Evolutionary conservation across 1,139 yeast genomes (phyloP), one percentile per base, ranked within the genome.

Genomic region (Candida pseudocylindracea): DNA sequence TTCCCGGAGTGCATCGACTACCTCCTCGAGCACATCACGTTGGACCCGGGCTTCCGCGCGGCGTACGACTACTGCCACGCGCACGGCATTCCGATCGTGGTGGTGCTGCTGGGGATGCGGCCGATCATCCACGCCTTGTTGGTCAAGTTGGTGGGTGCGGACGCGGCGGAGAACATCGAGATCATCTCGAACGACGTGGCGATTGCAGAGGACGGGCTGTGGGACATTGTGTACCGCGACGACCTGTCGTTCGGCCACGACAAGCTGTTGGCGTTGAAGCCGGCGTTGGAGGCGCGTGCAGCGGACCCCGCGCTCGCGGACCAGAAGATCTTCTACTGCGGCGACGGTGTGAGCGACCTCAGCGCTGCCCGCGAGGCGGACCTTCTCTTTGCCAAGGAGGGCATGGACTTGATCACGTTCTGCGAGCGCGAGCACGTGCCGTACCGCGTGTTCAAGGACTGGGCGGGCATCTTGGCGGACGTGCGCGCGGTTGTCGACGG

Each of bases 281-380:
- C 80, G 30, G 78, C 68, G 46, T 66, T 61, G 51, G 34, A 40
- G 8, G 20, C 20, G 6, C 20, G 20, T 4, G 20, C 20, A 4
- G 37, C 33, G 30, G 28, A 30, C 35, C 83, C 88, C 9, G 57
- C 60, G 31, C 60, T 83, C 43, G 20, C 20, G 6, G 6, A 15
- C 20, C 20, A 15, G 20, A 15, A 15, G 20, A 15, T 15, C 20
- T 79, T 85, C 50, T 88, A 88, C 59, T 79, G 93, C 48, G 98
- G 98, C 36, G 98, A 88, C 49, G 99, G 99, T 38, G 95, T 88
- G 26, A 74, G 92, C 35, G 99, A 88, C 51, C 60, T 88, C 42
- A 71, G 83, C 38, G 98, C 98, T 24, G 96, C 96, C 27, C 73
- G 76, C 48, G 95, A 88, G 51, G 83, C 98, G 33, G 85, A 91